phyloP scores from a whole-genome alignment of 495 filamentous ascomycete species.

The Bacidia gigantensis region DNA sequence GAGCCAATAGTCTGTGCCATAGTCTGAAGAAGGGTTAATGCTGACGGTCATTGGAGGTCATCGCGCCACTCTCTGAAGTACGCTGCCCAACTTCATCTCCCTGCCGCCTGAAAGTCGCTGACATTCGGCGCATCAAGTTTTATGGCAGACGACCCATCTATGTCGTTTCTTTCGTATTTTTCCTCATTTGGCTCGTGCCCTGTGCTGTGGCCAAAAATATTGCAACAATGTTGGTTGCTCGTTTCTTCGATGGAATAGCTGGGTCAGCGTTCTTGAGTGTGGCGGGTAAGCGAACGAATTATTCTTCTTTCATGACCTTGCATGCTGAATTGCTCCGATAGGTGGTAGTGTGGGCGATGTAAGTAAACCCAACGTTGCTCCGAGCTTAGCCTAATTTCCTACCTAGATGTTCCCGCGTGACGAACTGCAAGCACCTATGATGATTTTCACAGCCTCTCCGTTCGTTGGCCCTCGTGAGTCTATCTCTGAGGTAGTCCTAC shows the following conservation, averaged over 20 bases:
- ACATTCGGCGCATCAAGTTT: conserved; percentile 42
- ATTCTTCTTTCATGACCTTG: not conserved
- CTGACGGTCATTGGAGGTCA: conserved; percentile 43
- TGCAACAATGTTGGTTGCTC: conserved; percentile 62
- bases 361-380: not conserved
- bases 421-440: conserved; percentile 63
- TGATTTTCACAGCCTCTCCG: conserved; percentile 68
- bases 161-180: conserved; percentile 59
- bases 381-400: conserved; percentile 23
- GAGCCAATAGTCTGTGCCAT: not conserved
- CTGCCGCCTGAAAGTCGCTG: not conserved
- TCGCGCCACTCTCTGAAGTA: conserved; percentile 51
- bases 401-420: conserved; percentile 73
- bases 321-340: not conserved
- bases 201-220: conserved; percentile 78
- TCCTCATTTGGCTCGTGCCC: conserved; percentile 77
- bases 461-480: conserved; percentile 65
- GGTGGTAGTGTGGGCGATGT: conserved; percentile 7
- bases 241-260: conserved; percentile 75
- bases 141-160: conserved; percentile 83
- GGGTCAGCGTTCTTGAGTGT: conserved; percentile 84
- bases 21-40: not conserved
- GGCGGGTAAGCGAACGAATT: conserved; percentile 52
- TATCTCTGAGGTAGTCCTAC: too few species aligned
- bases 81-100: not conserved